Base-by-base conservation (phyloP, 2,329 filamentous ascomycete species). In the Neophaeococcomyces aloes region DNA sequence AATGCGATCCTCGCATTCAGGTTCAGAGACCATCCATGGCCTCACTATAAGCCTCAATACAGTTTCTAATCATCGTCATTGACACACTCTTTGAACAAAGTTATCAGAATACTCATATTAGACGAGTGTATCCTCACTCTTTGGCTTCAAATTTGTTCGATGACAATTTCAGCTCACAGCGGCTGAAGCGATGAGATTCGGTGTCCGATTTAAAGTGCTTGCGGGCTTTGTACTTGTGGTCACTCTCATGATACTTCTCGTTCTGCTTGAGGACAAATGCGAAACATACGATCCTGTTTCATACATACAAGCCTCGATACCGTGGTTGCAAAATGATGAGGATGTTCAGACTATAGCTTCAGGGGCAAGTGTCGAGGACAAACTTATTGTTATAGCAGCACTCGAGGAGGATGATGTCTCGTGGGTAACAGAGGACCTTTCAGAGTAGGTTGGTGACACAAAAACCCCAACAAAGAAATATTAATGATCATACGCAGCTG, bases 341-440 rank as follows among this genome's bases (percentile, higher is more conserved):
- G 42, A 25, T 23, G 4, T 17, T 14, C 21, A 38, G 19, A 23
- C 42, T 4, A 23, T 15, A 15, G 34, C 23, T 10, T n/a, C 29
- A 11, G 38, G 38, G 3, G 38, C 29, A 4, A 33, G 27, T 6
- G 13, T n/a, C 5, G 29, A n/a, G 13, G 62, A 66, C 50, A 66
- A 65, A 35, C 57, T 66, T 19, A 62, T 67, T 44, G 62, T 67
- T 21, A 67, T 70, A 61, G 67, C 67, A 11, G 66, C 59, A 45
- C 42, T 68, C 13, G 58, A 63, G 33, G 59, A 59, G 23, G 68
- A 72, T 47, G 56, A 66, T 45, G 65, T 66, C 5, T 53, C 60
- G 14, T 72, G 69, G 69, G 65, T 72, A 2, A 50, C 56, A 11
- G 50, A 62, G 27, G 57, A 68, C 18, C 59, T 72, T n/a, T 61